Evolutionary conservation across 1,284 basidiomycete species (phyloP).

Genomic region (Rhodotorula sp.): DNA sequence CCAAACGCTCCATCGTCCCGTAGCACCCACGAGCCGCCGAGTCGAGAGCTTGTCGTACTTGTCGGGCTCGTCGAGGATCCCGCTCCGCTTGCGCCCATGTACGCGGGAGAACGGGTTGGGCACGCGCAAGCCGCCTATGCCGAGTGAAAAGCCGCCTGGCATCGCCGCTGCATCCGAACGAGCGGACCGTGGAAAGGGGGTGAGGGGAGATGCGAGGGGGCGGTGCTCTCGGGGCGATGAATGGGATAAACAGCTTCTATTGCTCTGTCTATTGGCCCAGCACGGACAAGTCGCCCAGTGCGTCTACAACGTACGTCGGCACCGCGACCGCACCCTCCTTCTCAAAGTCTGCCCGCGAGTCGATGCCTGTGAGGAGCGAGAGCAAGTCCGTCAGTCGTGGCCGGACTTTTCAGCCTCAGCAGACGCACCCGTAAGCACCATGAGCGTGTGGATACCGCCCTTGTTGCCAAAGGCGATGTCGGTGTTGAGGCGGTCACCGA

Average conservation of each 20-base stretch:
- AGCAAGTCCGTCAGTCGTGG: background rate
- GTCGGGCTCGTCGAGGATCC: conserved; percentile 15
- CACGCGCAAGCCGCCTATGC: background rate
- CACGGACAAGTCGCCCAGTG: conserved; percentile 27
- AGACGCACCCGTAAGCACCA: conserved; percentile 80
- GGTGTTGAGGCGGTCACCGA: conserved; percentile 93
- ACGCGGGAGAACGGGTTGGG: conserved; percentile 1
- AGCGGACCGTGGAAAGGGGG: background rate
- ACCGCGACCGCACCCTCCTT: conserved; percentile 29
- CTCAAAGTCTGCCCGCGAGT: conserved; percentile 31
- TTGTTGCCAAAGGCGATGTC: conserved; percentile 81
- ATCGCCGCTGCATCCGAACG: conserved; percentile 8
- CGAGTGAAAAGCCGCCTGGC: conserved; percentile 6
- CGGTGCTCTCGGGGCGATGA: background rate
- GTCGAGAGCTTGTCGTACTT: conserved; percentile 12
- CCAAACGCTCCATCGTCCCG: background rate
- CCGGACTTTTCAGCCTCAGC: background rate
- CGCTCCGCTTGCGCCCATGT: conserved; percentile 15
- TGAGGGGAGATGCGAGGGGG: background rate
- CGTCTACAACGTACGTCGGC: conserved; percentile 34
- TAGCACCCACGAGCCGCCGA: background rate
- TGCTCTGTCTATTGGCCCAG: conserved; percentile 10
- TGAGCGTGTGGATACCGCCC: conserved; percentile 79
- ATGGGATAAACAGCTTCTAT: background rate
- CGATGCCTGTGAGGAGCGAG: conserved; percentile 20